Conservation (phyloP, 2,329 filamentous ascomycete genomes). For the Acarospora socialis region DNA sequence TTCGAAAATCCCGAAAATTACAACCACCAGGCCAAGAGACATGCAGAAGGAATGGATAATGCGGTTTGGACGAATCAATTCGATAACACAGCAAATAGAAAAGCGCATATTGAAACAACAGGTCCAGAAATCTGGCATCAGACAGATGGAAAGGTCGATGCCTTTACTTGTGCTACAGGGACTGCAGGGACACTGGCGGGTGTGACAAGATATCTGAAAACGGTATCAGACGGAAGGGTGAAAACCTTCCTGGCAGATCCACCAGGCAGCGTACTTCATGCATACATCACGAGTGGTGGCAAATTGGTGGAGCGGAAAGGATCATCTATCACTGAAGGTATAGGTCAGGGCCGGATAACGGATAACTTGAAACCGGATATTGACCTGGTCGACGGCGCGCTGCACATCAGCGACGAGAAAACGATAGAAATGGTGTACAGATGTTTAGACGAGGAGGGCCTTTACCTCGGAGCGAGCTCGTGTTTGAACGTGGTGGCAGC, state of each 20-base stretch:
- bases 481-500: constrained; percentile 91
- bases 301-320: constrained; percentile 69
- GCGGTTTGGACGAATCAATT: constrained; percentile 99
- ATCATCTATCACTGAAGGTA: constrained; percentile 90
- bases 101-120: constrained; percentile 91
- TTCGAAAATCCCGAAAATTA: constrained; percentile 95
- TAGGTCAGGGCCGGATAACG: constrained; percentile 92
- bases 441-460: constrained; percentile 85
- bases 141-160: constrained; percentile 72
- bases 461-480: constrained; percentile 89
- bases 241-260: constrained; percentile 88
- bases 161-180: constrained; percentile 89
- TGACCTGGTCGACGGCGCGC: constrained; percentile 65
- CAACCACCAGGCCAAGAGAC: constrained; percentile 85
- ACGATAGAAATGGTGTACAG: constrained; percentile 96
- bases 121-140: constrained; percentile 96
- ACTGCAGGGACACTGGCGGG: constrained; percentile 87
- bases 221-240: constrained; percentile 60
- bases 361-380: constrained; percentile 84
- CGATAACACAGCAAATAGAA: constrained; percentile 86
- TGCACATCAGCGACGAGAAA: constrained; percentile 82
- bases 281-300: constrained; percentile 75
- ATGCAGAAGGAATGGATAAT: constrained; percentile 74
- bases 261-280: constrained; percentile 83
- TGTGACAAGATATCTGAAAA: constrained; percentile 77